phyloP scores from a whole-genome alignment of 169 alveolate genomes.

The Theileria sp. region DNA sequence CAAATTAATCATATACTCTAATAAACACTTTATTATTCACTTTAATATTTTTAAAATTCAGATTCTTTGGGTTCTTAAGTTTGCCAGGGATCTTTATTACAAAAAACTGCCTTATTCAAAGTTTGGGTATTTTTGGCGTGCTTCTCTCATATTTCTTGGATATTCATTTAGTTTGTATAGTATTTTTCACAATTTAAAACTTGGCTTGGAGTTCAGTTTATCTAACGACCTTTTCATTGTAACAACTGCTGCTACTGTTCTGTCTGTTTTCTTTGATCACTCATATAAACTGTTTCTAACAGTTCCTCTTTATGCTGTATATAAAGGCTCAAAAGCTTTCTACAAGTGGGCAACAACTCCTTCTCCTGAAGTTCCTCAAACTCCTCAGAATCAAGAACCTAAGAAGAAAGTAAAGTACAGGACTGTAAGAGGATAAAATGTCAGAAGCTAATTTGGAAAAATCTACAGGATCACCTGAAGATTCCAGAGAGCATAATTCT shows the following conservation, averaged over 20 bases:
- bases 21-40: neutral
- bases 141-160: conserved; percentile 19
- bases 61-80: conserved; percentile 9
- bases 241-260: conserved; percentile 34
- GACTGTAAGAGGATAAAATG: conserved; percentile 23
- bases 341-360: conserved; percentile 62
- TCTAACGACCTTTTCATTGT: conserved; percentile 58
- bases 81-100: neutral
- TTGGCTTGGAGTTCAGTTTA: conserved; percentile 56
- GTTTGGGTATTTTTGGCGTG: conserved; percentile 37
- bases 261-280: conserved; percentile 34
- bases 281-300: conserved; percentile 43
- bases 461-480: neutral
- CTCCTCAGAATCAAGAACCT: conserved; percentile 14
- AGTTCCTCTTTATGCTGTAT: conserved; percentile 45
- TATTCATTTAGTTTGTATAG: conserved; percentile 31
- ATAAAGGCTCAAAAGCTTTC: conserved; percentile 19
- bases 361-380: conserved; percentile 27
- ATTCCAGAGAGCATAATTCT: neutral
- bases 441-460: neutral
- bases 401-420: conserved; percentile 29
- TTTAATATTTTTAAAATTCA: neutral
- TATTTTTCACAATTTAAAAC: conserved; percentile 26
- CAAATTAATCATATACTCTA: neutral
- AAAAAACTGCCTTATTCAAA: conserved; percentile 1